Evolutionary conservation across 805 yeast genomes (phyloP), one percentile per base, ranked within the genome.

Genomic region (Candida mattraensis): DNA sequence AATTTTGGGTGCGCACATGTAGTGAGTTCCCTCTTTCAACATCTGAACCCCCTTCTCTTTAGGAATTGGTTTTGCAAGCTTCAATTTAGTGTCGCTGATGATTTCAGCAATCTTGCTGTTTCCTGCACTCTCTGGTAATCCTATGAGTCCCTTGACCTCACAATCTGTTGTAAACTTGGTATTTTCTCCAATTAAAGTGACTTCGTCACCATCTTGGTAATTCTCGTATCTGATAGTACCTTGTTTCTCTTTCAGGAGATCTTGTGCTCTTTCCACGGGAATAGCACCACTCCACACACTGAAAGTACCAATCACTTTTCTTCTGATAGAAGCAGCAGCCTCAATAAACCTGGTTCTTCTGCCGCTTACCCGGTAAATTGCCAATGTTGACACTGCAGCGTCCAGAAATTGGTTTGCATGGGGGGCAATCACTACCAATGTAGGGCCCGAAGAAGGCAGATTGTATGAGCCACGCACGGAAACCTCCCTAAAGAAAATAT

Each of bases 341-440:
- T 88, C 85, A 44, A 91, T 66, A 56, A 89, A 88, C 14, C 87
- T 76, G 11, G 86, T 74, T 26, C 91, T 66, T 43, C 96, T 70
- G 6, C 78, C 73, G 2, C 83, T 72, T 39, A 77, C 78, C 33
- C 68, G 66, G 49, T 80, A 73, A 14, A 86, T 86, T 47, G 83
- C 86, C 29, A 82, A 77, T 74, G 86, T 79, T 20, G 87, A 67
- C 31, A 93, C 69, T 17, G 88, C 76, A 5, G 66, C 67, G 48
- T 76, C 83, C 22, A 84, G 78, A 44, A 84, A 85, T 52, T 87
- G 95, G 55, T 87, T 87, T n/a, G 96, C 95, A 65, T 91, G 99
- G 2, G 98, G 98, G 2, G 96, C 99, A 8, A 93, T 94, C 22
- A 93, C 98, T 44, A 93, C 82, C 36, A 91, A 83, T 7, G 88